Evolutionary conservation across 2,329 filamentous ascomycete genomes (phyloP).

Genomic region (Gaeumannomyces tritici): DNA sequence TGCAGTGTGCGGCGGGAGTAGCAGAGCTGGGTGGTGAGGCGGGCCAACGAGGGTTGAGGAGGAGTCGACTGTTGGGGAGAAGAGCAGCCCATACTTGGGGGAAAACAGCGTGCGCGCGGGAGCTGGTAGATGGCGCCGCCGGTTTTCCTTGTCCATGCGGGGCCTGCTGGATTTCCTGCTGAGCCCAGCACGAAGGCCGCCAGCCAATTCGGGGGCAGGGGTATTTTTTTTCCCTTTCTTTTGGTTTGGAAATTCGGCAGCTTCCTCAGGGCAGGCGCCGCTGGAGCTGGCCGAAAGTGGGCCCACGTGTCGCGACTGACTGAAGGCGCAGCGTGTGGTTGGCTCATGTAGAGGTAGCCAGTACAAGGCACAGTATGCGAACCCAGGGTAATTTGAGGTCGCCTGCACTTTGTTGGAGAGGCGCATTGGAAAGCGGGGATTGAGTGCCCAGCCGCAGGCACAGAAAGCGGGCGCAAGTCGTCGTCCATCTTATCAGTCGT

Average conservation of each 20-base stretch:
- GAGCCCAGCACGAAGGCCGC: not conserved
- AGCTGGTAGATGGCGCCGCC: not conserved
- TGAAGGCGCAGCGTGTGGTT: not conserved
- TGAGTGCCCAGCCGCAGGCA: not conserved
- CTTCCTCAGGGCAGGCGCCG: not conserved
- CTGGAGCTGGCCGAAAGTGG: not conserved
- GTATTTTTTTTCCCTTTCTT: not conserved
- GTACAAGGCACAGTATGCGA: not conserved
- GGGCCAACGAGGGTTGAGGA: not conserved
- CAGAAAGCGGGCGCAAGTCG: not conserved
- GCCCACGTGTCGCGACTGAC: not conserved
- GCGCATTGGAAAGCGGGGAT: not conserved
- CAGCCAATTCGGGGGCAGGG: not conserved
- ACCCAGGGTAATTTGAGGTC: not conserved
- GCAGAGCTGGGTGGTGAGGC: not conserved
- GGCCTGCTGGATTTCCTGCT: not conserved
- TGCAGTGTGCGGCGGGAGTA: not conserved
- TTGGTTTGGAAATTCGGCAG: not conserved
- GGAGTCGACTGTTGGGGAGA: not conserved
- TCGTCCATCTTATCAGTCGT: not conserved
- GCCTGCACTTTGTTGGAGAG: not conserved
- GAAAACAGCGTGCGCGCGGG: slow-evolving; percentile 1
- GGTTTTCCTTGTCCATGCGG: slow-evolving; percentile 1
- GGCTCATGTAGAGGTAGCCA: not conserved
- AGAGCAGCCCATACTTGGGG: slow-evolving; percentile 1